These are phyloP conservation scores for Nannochloropsis salina DNA, from an alignment of 108 stramenopile genomes.

Conservation along the genomic window DNA sequence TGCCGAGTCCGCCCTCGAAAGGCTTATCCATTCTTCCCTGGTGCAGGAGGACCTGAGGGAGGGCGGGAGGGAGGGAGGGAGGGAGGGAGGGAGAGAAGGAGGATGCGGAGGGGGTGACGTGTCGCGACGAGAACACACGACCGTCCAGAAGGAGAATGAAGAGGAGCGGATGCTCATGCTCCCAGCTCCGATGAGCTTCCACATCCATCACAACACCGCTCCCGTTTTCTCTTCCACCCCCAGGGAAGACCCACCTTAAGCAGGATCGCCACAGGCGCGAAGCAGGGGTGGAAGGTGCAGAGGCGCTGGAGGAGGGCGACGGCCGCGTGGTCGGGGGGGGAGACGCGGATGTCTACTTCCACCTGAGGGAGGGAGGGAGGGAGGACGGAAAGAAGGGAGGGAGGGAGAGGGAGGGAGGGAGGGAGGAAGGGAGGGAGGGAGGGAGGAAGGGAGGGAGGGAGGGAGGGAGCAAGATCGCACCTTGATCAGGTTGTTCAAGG, in stretches of 20 bases:
- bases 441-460: neutral
- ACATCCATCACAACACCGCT: too few relatives aligned
- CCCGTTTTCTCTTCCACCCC: too few relatives aligned
- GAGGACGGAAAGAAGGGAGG: neutral
- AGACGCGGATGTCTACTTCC: neutral
- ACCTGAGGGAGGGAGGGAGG: neutral
- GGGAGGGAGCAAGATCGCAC: neutral
- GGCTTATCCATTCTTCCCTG: neutral
- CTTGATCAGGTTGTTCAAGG: neutral
- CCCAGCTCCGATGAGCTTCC: too few relatives aligned
- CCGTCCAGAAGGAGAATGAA: too few relatives aligned
- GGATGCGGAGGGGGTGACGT: neutral
- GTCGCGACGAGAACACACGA: neutral
- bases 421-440: neutral
- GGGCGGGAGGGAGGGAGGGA: slow-evolving; percentile 1
- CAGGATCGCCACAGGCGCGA: neutral
- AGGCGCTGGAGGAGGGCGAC: neutral
- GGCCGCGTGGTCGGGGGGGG: neutral
- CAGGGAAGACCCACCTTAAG: neutral
- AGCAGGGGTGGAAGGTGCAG: neutral
- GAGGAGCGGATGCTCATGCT: too few relatives aligned
- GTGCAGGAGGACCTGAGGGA: slow-evolving; percentile 2
- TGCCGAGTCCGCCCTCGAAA: neutral
- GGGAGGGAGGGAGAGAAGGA: neutral
- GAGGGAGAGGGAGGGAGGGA: neutral